A percentile compares a stretch with the other conserved stretches of the same genome.
These are phyloP conservation scores for Pichia sp. DNA, from an alignment of 1,139 yeast species.

Conservation along the genomic window DNA sequence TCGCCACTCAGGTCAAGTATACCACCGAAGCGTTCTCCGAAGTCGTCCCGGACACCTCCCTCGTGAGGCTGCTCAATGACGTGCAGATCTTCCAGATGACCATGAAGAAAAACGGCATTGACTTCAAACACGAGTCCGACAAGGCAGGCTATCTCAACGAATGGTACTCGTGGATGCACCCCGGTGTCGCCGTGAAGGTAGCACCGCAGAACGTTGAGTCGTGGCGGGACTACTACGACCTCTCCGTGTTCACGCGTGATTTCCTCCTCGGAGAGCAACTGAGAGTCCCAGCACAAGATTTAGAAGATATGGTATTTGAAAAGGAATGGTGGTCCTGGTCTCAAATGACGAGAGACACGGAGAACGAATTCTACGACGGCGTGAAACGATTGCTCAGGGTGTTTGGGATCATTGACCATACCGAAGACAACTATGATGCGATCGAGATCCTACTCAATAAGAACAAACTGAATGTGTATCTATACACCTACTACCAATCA, in stretches of 20 bases:
- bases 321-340: slow-evolving; percentile 26
- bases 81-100: slow-evolving; percentile 1
- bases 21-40: not conserved
- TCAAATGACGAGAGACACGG: not conserved
- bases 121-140: no score
- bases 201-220: slow-evolving; percentile 28
- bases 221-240: slow-evolving; percentile 21
- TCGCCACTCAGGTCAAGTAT: slow-evolving; percentile 3
- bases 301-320: slow-evolving; percentile 19
- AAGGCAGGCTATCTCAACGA: slow-evolving; percentile 7
- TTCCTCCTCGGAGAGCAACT: not conserved
- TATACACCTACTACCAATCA: slow-evolving; percentile 11
- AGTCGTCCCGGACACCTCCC: not conserved
- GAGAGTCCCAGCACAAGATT: not conserved
- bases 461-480: slow-evolving; percentile 10
- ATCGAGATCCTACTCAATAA: slow-evolving; percentile 24
- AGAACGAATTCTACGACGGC: not conserved
- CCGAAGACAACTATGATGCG: slow-evolving; percentile 17
- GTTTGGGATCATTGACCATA: no score
- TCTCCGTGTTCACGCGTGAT: slow-evolving; percentile 15
- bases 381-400: not conserved
- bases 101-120: not conserved
- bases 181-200: slow-evolving; percentile 17
- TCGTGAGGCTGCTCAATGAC: not conserved
- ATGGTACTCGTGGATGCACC: slow-evolving; percentile 10